Conservation (phyloP, 1,284 basidiomycete genomes). For the Tausonia pullulans region DNA sequence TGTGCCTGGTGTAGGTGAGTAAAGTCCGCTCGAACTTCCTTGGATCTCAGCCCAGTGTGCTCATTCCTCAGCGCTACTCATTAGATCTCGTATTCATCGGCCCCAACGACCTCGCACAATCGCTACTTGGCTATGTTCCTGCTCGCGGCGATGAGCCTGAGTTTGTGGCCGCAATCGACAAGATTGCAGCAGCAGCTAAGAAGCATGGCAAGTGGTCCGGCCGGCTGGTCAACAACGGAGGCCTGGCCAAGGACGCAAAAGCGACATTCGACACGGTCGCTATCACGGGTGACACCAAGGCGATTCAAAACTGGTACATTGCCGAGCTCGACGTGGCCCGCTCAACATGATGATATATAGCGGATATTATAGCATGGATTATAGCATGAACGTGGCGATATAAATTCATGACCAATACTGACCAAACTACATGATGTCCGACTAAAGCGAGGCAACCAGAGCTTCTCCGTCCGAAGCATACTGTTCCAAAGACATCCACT, state of each 20-base stretch:
- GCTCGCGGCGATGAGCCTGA: slow-evolving; percentile 24
- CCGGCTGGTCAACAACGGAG: slow-evolving; percentile 24
- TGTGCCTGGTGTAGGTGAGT: slow-evolving; percentile 25
- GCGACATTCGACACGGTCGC: slow-evolving; percentile 20
- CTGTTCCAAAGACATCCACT: too few species aligned
- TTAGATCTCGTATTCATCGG: slow-evolving; percentile 30
- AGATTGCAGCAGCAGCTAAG: slow-evolving; percentile 23
- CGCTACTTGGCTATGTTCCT: slow-evolving; percentile 26
- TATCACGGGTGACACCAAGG: slow-evolving; percentile 26
- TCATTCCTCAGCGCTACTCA: not conserved
- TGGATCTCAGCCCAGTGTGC: not conserved
- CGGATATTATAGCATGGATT: too few species aligned
- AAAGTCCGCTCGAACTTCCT: not conserved
- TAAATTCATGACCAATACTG: too few species aligned
- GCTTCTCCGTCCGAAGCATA: too few species aligned
- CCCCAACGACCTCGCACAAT: slow-evolving; percentile 29
- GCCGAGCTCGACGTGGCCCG: too few species aligned
- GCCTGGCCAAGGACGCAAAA: slow-evolving; percentile 17
- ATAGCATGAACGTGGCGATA: too few species aligned
- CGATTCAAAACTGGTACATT: slow-evolving; percentile 24
- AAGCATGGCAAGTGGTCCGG: slow-evolving; percentile 25
- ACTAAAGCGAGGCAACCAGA: too few species aligned
- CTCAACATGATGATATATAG: too few species aligned
- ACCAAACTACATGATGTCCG: too few species aligned
- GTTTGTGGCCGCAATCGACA: slow-evolving; percentile 25